Evolutionary conservation across 768 basidiomycete species (phyloP).

Genomic region (Suillus subluteus): DNA sequence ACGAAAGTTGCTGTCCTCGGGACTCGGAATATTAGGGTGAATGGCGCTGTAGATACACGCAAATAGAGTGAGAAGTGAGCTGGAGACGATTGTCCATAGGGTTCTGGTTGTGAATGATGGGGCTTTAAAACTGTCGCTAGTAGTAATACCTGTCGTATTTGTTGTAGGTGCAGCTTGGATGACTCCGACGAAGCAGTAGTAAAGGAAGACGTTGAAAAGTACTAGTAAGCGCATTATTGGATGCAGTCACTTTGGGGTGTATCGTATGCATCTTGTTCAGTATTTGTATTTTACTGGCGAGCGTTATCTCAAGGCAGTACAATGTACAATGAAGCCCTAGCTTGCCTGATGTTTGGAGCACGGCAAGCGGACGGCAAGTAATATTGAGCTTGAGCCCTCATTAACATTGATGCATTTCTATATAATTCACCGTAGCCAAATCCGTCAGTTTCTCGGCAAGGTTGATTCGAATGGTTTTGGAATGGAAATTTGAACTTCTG

Average conservation of each 20-base stretch:
- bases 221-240: background rate
- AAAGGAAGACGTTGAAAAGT: background rate
- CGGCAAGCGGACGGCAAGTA: no score
- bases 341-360: no score
- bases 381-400: no score
- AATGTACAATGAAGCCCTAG: no score
- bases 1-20: no score
- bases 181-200: background rate
- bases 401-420: no score
- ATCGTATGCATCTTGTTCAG: background rate
- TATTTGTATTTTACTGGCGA: background rate
- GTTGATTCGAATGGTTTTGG: no score
- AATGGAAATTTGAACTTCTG: no score
- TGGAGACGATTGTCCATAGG: background rate
- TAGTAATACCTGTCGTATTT: background rate
- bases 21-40: conserved; percentile 29
- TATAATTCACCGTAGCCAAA: no score
- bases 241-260: background rate
- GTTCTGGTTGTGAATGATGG: background rate
- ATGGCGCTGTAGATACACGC: conserved; percentile 29
- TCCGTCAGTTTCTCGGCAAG: no score
- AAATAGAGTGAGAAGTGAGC: conserved; percentile 22
- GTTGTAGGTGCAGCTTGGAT: background rate
- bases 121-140: background rate
- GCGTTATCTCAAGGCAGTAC: no score